Evolutionary conservation across 225 moss, liverwort and hornwort genomes (phyloP).

Genomic region (Lunularia cruciata): DNA sequence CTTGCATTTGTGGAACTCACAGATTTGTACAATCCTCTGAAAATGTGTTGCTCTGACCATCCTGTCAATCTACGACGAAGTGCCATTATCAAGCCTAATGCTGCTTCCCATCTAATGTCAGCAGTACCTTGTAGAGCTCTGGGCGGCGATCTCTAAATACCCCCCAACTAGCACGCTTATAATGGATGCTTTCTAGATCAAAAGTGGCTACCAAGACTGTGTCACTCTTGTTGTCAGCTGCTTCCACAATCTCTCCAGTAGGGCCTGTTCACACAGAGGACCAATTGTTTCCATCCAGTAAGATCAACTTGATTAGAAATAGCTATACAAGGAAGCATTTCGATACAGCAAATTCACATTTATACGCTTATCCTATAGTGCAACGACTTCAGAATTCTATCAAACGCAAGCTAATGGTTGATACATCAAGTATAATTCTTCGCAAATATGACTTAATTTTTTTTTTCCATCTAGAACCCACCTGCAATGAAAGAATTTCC

Average conservation of each 20-base stretch:
- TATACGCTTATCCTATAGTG: too few species aligned
- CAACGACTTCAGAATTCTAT: not conserved
- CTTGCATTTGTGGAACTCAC: too few species aligned
- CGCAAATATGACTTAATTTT: too few species aligned
- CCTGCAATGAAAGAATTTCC: constrained; percentile 89
- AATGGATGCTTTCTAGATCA: constrained; percentile 61
- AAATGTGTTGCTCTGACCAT: not conserved
- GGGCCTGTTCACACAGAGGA: constrained; percentile 47
- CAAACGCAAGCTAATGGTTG: too few species aligned
- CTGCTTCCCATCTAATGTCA: constrained; percentile 64
- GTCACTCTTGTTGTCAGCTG: constrained; percentile 72
- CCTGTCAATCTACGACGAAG: not conserved
- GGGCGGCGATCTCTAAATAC: constrained; percentile 82
- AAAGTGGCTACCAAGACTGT: constrained; percentile 76
- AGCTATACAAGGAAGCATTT: not conserved
- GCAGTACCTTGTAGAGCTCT: constrained; percentile 82
- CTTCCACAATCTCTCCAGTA: constrained; percentile 77
- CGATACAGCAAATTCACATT: not conserved
- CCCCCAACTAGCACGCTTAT: constrained; percentile 86
- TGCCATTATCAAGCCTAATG: not conserved
- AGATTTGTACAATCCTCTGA: constrained; percentile 1
- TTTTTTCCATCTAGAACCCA: too few species aligned
- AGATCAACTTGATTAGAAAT: too few species aligned
- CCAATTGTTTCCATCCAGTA: too few species aligned
- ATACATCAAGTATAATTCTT: too few species aligned